Percentiles rank a stretch among this genome's conserved stretches.
Conservation (phyloP, 2,329 filamentous ascomycete species). For the Penicillium sp. region DNA sequence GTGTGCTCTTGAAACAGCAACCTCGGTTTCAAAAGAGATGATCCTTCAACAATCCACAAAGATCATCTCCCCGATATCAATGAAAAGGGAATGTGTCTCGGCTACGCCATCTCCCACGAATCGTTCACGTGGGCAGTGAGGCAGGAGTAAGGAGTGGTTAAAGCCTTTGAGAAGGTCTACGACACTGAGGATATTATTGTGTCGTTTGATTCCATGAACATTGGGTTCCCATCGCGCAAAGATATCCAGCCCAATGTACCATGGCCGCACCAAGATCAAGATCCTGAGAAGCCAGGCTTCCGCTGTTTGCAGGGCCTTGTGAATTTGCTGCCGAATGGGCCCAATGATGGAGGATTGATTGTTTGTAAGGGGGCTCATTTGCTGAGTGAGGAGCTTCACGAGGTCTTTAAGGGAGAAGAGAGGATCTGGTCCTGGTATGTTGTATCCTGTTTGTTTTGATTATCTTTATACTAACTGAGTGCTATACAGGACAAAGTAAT, state of each 20-base stretch:
- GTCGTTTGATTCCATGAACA: constrained; percentile 52
- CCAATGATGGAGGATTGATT: constrained; percentile 31
- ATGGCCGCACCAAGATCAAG: constrained; percentile 51
- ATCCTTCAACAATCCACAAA: constrained; percentile 34
- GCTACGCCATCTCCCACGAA: constrained; percentile 51
- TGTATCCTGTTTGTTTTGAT: too few relatives aligned
- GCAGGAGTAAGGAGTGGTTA: constrained; percentile 48
- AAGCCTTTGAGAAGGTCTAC: constrained; percentile 49
- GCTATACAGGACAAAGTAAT: constrained; percentile 18
- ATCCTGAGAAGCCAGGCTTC: constrained; percentile 48
- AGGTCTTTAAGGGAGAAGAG: constrained; percentile 26
- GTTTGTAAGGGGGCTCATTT: constrained; percentile 34
- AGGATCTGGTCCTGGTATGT: constrained; percentile 24
- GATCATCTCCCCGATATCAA: constrained; percentile 41
- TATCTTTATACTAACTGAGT: neutral
- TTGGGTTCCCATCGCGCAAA: constrained; percentile 41
- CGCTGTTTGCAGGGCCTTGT: constrained; percentile 41
- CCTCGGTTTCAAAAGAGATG: constrained; percentile 38
- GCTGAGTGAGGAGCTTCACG: constrained; percentile 33
- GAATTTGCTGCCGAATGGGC: constrained; percentile 11
- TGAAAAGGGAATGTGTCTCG: constrained; percentile 51
- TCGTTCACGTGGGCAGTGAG: constrained; percentile 51
- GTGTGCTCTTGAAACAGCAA: constrained; percentile 14
- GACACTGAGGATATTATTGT: constrained; percentile 51
- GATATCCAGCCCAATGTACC: constrained; percentile 37